Percentiles rank a stretch among this genome's conserved stretches.
Conservation (phyloP, 148 eudicot species). For the Vaccinium vitisidaea region DNA sequence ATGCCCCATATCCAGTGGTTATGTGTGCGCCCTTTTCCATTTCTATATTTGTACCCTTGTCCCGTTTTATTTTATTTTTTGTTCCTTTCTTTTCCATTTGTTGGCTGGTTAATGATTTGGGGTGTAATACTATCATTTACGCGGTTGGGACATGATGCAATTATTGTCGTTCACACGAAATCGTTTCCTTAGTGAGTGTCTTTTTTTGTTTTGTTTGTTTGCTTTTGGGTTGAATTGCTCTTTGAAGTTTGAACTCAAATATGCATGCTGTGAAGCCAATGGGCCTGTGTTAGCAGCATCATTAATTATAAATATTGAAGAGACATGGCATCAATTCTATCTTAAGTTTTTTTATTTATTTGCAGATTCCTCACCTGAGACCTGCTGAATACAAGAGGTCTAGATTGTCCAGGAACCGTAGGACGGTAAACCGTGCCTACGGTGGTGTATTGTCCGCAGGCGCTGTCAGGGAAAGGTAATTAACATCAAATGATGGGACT, state of each 20-base stretch:
- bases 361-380: conserved; percentile 32
- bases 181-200: not conserved
- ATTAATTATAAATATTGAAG: not conserved
- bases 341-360: not conserved
- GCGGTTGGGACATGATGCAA: not conserved
- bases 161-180: not conserved
- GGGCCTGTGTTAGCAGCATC: not conserved
- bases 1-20: not conserved
- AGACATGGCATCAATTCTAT: not conserved
- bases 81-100: not conserved
- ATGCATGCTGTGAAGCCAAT: not conserved
- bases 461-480: conserved; percentile 31
- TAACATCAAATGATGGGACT: not conserved
- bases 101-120: not conserved
- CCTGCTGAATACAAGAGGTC: conserved; percentile 32
- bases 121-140: not conserved
- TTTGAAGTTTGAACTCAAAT: not conserved
- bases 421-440: conserved; percentile 27
- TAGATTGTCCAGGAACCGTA: conserved; percentile 30
- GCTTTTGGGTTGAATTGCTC: not conserved
- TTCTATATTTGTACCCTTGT: too few relatives aligned
- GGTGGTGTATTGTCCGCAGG: conserved; percentile 27
- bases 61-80: not conserved
- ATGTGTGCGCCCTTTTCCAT: not conserved
- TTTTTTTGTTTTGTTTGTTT: not conserved